phyloP scores from a whole-genome alignment of 768 basidiomycete species.

The Tubosaeta sp. region DNA sequence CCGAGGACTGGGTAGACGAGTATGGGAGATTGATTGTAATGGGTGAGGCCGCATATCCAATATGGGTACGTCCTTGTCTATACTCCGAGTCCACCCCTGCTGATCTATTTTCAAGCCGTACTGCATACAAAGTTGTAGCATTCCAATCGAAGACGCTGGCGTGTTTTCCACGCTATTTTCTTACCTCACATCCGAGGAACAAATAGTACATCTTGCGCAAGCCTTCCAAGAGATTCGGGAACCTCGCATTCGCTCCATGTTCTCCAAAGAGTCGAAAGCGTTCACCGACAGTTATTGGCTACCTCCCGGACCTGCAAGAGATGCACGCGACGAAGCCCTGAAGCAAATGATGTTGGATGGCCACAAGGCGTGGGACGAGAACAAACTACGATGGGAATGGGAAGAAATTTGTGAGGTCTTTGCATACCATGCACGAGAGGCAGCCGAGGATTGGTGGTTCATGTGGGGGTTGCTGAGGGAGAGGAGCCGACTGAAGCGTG shows the following conservation, averaged over 20 bases:
- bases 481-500: conserved; percentile 23
- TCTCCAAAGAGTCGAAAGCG: conserved; percentile 42
- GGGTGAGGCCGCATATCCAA: conserved; percentile 59
- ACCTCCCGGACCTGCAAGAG: conserved; percentile 43
- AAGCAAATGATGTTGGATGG: conserved; percentile 22
- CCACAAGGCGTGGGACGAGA: conserved; percentile 46
- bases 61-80: conserved; percentile 36
- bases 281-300: conserved; percentile 37
- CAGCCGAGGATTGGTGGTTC: conserved; percentile 65
- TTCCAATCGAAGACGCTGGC: conserved; percentile 33
- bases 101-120: conserved; percentile 39
- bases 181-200: conserved; percentile 42
- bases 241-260: conserved; percentile 41
- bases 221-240: conserved; percentile 62
- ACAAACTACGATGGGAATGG: conserved; percentile 47
- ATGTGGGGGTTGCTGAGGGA: conserved; percentile 51
- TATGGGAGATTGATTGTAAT: conserved; percentile 49
- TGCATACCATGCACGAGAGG: conserved; percentile 52
- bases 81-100: neutral
- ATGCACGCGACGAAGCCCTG: conserved; percentile 40
- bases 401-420: conserved; percentile 52
- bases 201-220: conserved; percentile 46
- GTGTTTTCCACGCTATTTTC: conserved; percentile 36
- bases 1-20: conserved; percentile 53
- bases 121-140: conserved; percentile 36